These are phyloP conservation scores for Penicillium cinerascens DNA, from an alignment of 495 filamentous ascomycete genomes.

Conservation along the genomic window DNA sequence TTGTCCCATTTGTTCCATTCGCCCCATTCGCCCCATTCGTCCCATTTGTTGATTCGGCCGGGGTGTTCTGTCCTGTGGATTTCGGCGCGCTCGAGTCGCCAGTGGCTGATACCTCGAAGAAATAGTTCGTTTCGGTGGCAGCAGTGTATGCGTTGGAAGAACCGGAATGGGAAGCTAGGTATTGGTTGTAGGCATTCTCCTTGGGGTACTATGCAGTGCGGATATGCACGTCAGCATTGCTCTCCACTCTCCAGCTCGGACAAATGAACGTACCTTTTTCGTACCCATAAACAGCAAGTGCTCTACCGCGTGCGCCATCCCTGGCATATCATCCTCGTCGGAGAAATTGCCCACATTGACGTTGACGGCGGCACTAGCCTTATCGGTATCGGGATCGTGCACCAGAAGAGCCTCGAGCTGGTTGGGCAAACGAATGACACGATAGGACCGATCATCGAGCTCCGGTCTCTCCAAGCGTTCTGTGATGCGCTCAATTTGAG, in stretches of 20 bases:
- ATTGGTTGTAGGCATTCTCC: slow-evolving; percentile 96
- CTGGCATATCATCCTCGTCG: slow-evolving; percentile 87
- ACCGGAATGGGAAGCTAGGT: slow-evolving; percentile 83
- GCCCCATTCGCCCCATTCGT: slow-evolving; percentile 34
- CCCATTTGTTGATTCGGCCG: slow-evolving; percentile 22
- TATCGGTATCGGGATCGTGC: slow-evolving; percentile 94
- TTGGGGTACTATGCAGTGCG: slow-evolving; percentile 65
- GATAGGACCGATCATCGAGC: slow-evolving; percentile 83
- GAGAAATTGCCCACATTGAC: slow-evolving; percentile 96
- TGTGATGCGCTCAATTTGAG: slow-evolving; percentile 64
- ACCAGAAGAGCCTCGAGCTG: slow-evolving; percentile 91
- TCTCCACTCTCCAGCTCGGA: not conserved
- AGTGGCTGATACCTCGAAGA: slow-evolving; percentile 87
- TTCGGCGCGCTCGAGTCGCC: slow-evolving; percentile 45
- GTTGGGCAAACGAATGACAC: slow-evolving; percentile 82
- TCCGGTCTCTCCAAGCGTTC: slow-evolving; percentile 82
- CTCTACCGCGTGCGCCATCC: slow-evolving; percentile 87
- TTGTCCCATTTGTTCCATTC: slow-evolving; percentile 26
- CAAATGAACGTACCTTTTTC: slow-evolving; percentile 63
- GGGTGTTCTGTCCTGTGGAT: slow-evolving; percentile 29
- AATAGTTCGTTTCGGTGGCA: slow-evolving; percentile 93
- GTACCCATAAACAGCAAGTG: slow-evolving; percentile 98
- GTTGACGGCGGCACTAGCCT: slow-evolving; percentile 91
- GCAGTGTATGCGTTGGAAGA: slow-evolving; percentile 94
- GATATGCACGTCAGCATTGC: slow-evolving; percentile 12